Conservation (phyloP, 805 yeast species). For the Saccharomyces paradoxus region DNA sequence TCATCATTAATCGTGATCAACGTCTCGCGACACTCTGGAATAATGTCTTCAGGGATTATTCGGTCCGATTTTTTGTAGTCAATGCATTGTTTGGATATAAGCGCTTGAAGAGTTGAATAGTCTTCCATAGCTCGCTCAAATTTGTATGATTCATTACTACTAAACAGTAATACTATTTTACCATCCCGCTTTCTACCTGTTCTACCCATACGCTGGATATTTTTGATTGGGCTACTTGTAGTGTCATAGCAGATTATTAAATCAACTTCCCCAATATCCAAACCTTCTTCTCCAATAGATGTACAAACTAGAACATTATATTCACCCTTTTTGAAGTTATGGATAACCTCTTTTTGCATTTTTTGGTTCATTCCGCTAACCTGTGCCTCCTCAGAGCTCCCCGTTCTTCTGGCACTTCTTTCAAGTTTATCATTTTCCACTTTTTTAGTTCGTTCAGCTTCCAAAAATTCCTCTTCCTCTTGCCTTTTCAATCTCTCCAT, state of each 20-base stretch:
- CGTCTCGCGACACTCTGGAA: constrained; percentile 50
- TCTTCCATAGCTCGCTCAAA: constrained; percentile 80
- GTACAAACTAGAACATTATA: constrained; percentile 87
- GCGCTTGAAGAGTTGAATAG: constrained; percentile 67
- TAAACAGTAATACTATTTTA: constrained; percentile 60
- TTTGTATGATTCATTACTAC: constrained; percentile 69
- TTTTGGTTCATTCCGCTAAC: constrained; percentile 85
- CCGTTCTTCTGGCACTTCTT: constrained; percentile 37
- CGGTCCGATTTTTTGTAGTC: constrained; percentile 47
- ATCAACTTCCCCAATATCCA: constrained; percentile 97
- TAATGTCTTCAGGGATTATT: constrained; percentile 51
- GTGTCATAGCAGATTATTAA: constrained; percentile 88
- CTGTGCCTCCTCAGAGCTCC: constrained; percentile 70
- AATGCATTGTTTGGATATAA: constrained; percentile 44
- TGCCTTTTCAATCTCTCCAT: constrained; percentile 28
- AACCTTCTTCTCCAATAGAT: constrained; percentile 96
- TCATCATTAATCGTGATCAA: constrained; percentile 64
- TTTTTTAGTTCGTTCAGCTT: constrained; percentile 27
- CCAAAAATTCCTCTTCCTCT: constrained; percentile 26
- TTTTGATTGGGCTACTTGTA: constrained; percentile 86
- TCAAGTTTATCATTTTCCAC: constrained; percentile 29
- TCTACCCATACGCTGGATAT: constrained; percentile 94
- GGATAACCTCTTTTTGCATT: constrained; percentile 70
- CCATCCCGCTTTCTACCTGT: constrained; percentile 96
- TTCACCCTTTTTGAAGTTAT: constrained; percentile 61